Percentiles rank a stretch among this genome's conserved stretches.
phyloP scores from a whole-genome alignment of 345 rosid species.

The Citrus sinensis region DNA sequence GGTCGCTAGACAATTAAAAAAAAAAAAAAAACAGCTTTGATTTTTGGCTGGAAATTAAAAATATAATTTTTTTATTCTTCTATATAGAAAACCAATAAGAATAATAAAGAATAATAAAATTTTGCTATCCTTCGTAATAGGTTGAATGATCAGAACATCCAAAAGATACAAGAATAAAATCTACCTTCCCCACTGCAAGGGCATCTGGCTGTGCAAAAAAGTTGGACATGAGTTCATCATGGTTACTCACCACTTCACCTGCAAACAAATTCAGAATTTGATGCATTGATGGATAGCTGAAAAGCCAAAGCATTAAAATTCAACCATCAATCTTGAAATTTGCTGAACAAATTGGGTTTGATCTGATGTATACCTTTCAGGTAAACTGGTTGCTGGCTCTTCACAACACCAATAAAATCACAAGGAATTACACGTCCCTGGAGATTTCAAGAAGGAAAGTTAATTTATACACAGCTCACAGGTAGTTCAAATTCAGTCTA shows the following conservation, averaged over 20 bases:
- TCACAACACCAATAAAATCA: conserved; percentile 81
- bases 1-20: background rate
- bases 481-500: background rate
- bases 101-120: background rate
- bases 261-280: conserved; percentile 15
- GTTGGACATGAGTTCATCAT: conserved; percentile 99
- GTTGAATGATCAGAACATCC: background rate
- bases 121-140: background rate
- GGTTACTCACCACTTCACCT: conserved; percentile 94
- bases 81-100: background rate
- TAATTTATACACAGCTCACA: background rate
- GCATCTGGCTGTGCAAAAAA: conserved; percentile 99
- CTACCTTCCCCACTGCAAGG: conserved; percentile 96
- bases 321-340: background rate
- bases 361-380: conserved; percentile 52
- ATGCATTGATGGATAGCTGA: background rate
- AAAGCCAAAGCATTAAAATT: conserved; percentile 2
- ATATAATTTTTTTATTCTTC: background rate
- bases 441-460: conserved; percentile 18
- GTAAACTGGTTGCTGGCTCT: conserved; percentile 94
- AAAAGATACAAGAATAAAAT: background rate
- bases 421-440: conserved; percentile 96
- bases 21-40: background rate
- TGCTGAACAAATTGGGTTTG: background rate
- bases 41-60: background rate